A percentile compares a stretch with the other conserved stretches of the same genome.
Conservation (phyloP, 225 moss, liverwort and hornwort genomes). For the Polytrichum commune region DNA sequence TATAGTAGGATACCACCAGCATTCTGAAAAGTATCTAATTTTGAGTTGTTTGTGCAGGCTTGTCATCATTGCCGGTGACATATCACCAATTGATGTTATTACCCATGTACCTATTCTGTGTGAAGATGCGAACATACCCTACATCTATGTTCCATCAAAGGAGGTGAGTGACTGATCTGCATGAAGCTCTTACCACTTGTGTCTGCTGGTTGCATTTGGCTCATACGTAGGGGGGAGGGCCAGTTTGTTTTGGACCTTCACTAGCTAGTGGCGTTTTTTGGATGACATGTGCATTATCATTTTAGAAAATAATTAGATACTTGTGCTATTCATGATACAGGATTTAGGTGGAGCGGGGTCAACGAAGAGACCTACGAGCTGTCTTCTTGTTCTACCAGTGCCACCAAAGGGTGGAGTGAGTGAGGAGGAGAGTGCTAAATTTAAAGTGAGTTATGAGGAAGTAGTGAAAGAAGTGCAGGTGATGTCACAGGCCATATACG, state of each 20-base stretch:
- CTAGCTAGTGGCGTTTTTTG: too few relatives aligned
- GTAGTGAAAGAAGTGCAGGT: constrained; percentile 78
- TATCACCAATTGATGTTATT: constrained; percentile 97
- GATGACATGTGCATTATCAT: too few relatives aligned
- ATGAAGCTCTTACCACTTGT: too few relatives aligned
- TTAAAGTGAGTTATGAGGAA: constrained; percentile 68
- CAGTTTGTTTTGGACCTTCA: too few relatives aligned
- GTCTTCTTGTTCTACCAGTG: constrained; percentile 66
- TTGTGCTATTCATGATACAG: constrained; percentile 23
- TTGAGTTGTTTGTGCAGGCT: constrained; percentile 42
- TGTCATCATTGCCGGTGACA: constrained; percentile 96
- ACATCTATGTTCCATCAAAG: constrained; percentile 95
- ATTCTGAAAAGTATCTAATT: too few relatives aligned
- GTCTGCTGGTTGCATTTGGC: too few relatives aligned
- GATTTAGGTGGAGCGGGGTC: constrained; percentile 92
- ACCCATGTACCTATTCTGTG: constrained; percentile 98
- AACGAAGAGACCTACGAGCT: constrained; percentile 96
- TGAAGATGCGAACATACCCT: constrained; percentile 94
- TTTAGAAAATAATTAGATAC: too few relatives aligned
- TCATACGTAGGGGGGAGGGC: too few relatives aligned
- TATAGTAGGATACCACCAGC: too few relatives aligned
- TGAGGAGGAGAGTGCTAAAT: constrained; percentile 78
- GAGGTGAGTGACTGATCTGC: constrained; percentile 48
- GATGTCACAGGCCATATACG: constrained; percentile 52
- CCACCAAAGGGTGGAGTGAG: constrained; percentile 66